Evolutionary conservation across 164 flowering plant species (phyloP), one percentile per base, ranked within the genome.

Genomic region (Macadamia integrifolia): DNA sequence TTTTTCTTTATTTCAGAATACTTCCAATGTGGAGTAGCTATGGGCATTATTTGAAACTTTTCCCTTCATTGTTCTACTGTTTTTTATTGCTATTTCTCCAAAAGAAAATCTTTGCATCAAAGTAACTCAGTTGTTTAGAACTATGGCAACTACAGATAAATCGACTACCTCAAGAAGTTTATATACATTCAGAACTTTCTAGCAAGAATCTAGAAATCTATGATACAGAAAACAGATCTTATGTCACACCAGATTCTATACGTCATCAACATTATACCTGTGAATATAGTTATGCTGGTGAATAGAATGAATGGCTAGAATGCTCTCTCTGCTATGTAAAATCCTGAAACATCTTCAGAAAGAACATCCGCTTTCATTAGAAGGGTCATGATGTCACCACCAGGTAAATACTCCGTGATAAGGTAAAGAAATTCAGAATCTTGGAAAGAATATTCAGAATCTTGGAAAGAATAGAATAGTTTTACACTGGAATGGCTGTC

Each of bases 361-460:
- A 92, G 91, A 74, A 83, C 68, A 74, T 89, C 89, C 76, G 86
- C 88, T 73, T 93, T 89, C 96, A 92, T 90, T 68, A 92, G 70
- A 62, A 89, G 81, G 60, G 93, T 88, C 96, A 92, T 89, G 64
- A 92, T 84, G 78, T 92, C 98, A 73, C 98, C 98, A 71, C 98
- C 98, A 72, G 98, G 98, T 76, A 92, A 78, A 83, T 92, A 92
- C 80, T 92, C 96, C 98, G 89, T 92, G 71, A 92, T 92, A 64
- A 92, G 96, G 78, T 92, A 92, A 71, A 92, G 78, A 79, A 75
- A 92, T 61, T 85, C 92, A 31, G 93, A 87, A 81, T 89, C 98
- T 84, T 89, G 98, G 76, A 92, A 92, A 30, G 98, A 92, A 74
- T 82, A 92, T 61, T 85, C 92, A 31, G 93, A 87, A 81, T 89